phyloP scores from a whole-genome alignment of 768 basidiomycete species.

The Pulveroboletus sp. region DNA sequence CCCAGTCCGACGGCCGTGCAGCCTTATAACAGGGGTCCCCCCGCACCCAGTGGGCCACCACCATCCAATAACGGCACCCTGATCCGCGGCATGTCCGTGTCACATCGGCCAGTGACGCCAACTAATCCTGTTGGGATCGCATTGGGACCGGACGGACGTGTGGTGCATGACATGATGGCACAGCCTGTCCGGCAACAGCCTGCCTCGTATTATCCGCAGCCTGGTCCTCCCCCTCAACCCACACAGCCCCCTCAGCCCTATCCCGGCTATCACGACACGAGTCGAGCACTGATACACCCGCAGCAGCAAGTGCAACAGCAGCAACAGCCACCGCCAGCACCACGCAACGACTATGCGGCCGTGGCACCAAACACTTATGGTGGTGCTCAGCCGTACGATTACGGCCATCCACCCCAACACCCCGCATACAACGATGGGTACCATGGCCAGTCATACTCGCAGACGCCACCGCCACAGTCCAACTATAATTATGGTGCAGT shows the following conservation, averaged over 20 bases:
- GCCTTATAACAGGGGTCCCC: slow-evolving; percentile 11
- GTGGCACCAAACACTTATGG: slow-evolving; percentile 13
- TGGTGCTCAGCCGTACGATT: slow-evolving; percentile 9
- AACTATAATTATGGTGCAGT: slow-evolving; percentile 9
- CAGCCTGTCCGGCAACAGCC: slow-evolving; percentile 16
- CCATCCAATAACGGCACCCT: neutral
- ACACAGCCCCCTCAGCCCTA: slow-evolving; percentile 19
- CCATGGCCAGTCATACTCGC: slow-evolving; percentile 15
- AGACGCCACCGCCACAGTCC: slow-evolving; percentile 9
- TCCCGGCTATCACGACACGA: slow-evolving; percentile 17
- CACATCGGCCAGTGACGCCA: slow-evolving; percentile 54
- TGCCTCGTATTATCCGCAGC: slow-evolving; percentile 9
- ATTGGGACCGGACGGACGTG: slow-evolving; percentile 74
- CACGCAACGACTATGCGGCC: slow-evolving; percentile 18
- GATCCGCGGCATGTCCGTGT: slow-evolving; percentile 23
- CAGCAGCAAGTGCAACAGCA: slow-evolving; percentile 29
- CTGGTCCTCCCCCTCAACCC: slow-evolving; percentile 1
- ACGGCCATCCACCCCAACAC: slow-evolving; percentile 21
- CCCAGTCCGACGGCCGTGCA: slow-evolving; percentile 17
- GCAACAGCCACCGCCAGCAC: slow-evolving; percentile 18
- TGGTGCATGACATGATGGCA: slow-evolving; percentile 75
- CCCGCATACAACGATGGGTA: slow-evolving; percentile 16
- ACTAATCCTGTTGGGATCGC: slow-evolving; percentile 80
- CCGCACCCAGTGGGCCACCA: neutral
- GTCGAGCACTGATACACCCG: slow-evolving; percentile 31